Evolutionary conservation across 352 stramenopile genomes (phyloP).

Genomic region (Pythium phragmitis): DNA sequence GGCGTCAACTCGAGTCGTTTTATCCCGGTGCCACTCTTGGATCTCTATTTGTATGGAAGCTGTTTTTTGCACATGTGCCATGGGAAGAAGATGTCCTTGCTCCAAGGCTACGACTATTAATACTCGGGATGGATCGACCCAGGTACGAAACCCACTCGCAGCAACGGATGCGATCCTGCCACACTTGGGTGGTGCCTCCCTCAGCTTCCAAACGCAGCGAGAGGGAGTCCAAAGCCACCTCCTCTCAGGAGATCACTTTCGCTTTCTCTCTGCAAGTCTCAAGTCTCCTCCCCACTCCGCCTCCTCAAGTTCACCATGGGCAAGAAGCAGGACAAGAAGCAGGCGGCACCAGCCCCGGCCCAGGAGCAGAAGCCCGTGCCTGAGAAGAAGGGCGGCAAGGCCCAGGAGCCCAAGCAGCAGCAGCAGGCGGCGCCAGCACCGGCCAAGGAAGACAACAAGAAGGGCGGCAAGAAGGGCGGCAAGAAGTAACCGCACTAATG

Average conservation of each 20-base stretch:
- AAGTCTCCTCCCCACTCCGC: constrained; percentile 5
- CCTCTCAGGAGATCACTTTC: constrained; percentile 5
- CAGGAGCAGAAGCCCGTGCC: constrained; percentile 14
- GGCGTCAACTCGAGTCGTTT: background rate
- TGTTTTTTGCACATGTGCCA: background rate
- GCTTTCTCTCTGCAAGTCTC: constrained; percentile 7
- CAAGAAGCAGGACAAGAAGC: constrained; percentile 20
- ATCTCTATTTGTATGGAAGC: background rate
- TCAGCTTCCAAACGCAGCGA: background rate
- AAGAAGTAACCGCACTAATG: constrained; percentile 23
- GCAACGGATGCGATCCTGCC: background rate
- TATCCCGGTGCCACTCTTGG: background rate
- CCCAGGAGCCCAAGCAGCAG: constrained; percentile 10
- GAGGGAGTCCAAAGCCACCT: too few relatives aligned
- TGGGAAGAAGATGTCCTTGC: background rate
- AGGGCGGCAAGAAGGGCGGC: constrained; percentile 44
- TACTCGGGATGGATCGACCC: too few relatives aligned
- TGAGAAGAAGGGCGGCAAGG: constrained; percentile 21
- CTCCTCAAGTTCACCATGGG: constrained; percentile 14
- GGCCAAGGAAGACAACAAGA: constrained; percentile 30
- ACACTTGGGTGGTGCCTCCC: background rate
- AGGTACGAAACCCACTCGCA: too few relatives aligned
- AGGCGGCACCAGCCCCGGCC: constrained; percentile 4
- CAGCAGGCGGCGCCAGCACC: constrained; percentile 12
- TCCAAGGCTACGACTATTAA: too few relatives aligned